Percentiles rank a stretch among this genome's conserved stretches.
These are phyloP conservation scores for Coemansia sp. DNA, from an alignment of 192 early-diverging fungal species.

Conservation along the genomic window DNA sequence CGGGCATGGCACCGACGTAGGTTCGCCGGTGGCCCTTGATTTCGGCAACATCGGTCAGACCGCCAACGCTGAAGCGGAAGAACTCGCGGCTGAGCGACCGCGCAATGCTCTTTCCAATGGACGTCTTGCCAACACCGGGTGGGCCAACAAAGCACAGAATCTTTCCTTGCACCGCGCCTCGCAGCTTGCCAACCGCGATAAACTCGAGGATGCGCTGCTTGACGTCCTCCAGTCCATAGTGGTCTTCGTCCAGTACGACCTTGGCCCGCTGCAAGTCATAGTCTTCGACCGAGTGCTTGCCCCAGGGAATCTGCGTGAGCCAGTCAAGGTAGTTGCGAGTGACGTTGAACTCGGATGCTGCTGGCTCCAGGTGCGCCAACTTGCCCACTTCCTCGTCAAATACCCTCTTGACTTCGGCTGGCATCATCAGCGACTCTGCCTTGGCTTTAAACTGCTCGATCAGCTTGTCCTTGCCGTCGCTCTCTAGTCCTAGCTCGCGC, in stretches of 20 bases:
- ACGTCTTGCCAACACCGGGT: conserved; percentile 99
- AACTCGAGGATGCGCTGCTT: conserved; percentile 99
- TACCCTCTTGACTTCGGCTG: conserved; percentile 85
- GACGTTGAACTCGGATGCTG: conserved; percentile 97
- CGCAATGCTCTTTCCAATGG: conserved; percentile 97
- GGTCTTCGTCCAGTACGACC: conserved; percentile 94
- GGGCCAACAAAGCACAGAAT: conserved; percentile 98
- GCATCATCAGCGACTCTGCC: conserved; percentile 82
- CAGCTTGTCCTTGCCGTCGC: conserved; percentile 97
- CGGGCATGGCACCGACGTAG: conserved; percentile 99
- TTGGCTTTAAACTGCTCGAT: conserved; percentile 91
- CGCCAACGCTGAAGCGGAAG: conserved; percentile 96
- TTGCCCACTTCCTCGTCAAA: conserved; percentile 98
- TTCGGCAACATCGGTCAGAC: conserved; percentile 96
- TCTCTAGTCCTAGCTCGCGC: conserved; percentile 96
- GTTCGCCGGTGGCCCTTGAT: conserved; percentile 99
- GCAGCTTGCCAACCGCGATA: conserved; percentile 95
- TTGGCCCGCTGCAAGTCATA: conserved; percentile 87
- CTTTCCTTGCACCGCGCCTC: conserved; percentile 96
- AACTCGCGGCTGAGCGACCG: conserved; percentile 92
- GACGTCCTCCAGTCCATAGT: conserved; percentile 99
- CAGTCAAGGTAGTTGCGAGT: conserved; percentile 99
- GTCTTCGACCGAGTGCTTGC: conserved; percentile 84
- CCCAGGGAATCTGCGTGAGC: conserved; percentile 98
- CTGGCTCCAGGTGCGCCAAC: conserved; percentile 88